phyloP scores from a whole-genome alignment of 805 yeast genomes.

The Kluyveromyces lactis region DNA sequence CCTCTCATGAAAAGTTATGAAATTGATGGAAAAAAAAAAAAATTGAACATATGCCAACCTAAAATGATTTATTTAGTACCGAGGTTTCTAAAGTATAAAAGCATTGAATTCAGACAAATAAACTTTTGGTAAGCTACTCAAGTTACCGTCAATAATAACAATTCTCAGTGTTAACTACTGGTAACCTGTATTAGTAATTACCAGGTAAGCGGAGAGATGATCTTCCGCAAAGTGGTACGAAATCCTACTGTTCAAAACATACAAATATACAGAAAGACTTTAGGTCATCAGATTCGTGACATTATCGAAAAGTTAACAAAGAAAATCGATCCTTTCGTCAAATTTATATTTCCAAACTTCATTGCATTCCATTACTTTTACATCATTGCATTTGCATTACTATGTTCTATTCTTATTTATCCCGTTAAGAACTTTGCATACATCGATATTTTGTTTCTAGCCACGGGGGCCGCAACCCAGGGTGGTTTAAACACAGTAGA shows the following conservation, averaged over 20 bases:
- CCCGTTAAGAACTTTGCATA: conserved; percentile 61
- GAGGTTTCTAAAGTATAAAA: too few relatives aligned
- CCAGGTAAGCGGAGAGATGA: neutral
- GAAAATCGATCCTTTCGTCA: conserved; percentile 29
- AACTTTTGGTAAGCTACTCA: too few relatives aligned
- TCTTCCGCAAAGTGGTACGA: conserved; percentile 17
- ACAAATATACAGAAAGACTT: conserved; percentile 26
- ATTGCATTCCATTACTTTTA: conserved; percentile 67
- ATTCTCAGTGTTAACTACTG: too few relatives aligned
- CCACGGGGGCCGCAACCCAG: conserved; percentile 76
- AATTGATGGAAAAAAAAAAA: too few relatives aligned
- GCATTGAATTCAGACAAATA: too few relatives aligned
- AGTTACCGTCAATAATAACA: too few relatives aligned
- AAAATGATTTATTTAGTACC: too few relatives aligned
- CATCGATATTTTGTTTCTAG: conserved; percentile 71
- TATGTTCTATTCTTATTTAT: conserved; percentile 69
- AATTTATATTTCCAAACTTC: conserved; percentile 35
- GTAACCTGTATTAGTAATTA: too few relatives aligned
- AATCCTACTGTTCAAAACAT: conserved; percentile 20
- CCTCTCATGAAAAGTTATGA: too few relatives aligned
- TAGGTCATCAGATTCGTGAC: conserved; percentile 35
- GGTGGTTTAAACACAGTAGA: conserved; percentile 86
- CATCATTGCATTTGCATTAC: conserved; percentile 46
- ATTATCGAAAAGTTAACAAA: conserved; percentile 26
- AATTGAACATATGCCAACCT: too few relatives aligned